Percentiles rank a stretch among this genome's conserved stretches.
Evolutionary conservation across 805 yeast species (phyloP).

Genomic region (Brettanomyces naardenensis): DNA sequence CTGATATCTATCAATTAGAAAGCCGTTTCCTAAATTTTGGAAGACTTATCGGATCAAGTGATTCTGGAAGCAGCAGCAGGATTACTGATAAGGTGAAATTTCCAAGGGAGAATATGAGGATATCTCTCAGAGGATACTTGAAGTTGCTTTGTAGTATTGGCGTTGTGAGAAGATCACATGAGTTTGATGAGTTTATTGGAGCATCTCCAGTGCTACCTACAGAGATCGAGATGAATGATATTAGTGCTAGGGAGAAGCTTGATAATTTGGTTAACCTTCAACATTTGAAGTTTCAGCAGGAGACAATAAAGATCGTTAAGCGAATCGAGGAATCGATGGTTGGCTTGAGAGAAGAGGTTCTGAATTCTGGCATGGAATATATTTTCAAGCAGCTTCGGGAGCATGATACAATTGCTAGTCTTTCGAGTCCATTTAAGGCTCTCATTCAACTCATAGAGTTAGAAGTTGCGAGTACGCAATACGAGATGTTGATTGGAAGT

Average conservation of each 20-base stretch:
- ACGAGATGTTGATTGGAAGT: conserved; percentile 70
- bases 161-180: conserved; percentile 45
- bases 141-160: conserved; percentile 42
- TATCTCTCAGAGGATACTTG: conserved; percentile 71
- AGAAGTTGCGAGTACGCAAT: conserved; percentile 77
- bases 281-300: conserved; percentile 65
- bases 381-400: conserved; percentile 60
- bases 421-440: conserved; percentile 60
- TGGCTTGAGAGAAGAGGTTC: conserved; percentile 24
- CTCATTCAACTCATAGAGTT: conserved; percentile 78
- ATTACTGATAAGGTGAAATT: conserved; percentile 23
- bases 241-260: conserved; percentile 45
- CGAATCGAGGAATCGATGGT: conserved; percentile 34
- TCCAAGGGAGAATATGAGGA: conserved; percentile 68
- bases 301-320: conserved; percentile 28
- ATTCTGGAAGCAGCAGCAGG: background rate
- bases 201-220: conserved; percentile 26
- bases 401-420: conserved; percentile 36
- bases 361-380: conserved; percentile 42
- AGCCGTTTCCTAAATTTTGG: background rate
- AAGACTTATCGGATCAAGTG: background rate
- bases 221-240: conserved; percentile 44
- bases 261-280: conserved; percentile 52
- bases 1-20: background rate
- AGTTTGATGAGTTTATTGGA: conserved; percentile 45